Conservation (phyloP, 352 stramenopile species). For the Phytophthora megakarya region DNA sequence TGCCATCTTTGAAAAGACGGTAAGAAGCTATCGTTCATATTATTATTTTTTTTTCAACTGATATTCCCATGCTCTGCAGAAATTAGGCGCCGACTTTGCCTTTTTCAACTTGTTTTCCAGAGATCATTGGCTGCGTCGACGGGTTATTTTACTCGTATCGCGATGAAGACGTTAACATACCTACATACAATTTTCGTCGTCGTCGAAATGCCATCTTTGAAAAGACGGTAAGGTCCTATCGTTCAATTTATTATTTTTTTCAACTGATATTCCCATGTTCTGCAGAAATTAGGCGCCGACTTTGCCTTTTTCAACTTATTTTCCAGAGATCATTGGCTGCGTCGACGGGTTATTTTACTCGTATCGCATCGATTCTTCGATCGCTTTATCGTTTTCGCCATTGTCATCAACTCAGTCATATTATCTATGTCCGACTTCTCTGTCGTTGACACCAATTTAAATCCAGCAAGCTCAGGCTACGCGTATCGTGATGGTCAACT, state of each 20-base stretch:
- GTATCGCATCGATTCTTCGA: constrained; percentile 75
- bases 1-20: constrained; percentile 7
- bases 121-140: constrained; percentile 49
- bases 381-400: constrained; percentile 81
- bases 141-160: constrained; percentile 49
- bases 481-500: constrained; percentile 40
- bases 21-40: neutral
- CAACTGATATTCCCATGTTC: no score
- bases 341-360: constrained; percentile 48
- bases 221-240: no score
- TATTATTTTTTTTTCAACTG: no score
- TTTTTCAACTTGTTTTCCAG: constrained; percentile 52
- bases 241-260: no score
- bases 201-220: no score
- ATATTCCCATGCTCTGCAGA: no score
- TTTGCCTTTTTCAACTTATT: constrained; percentile 51
- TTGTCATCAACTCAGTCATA: constrained; percentile 85
- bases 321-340: constrained; percentile 50
- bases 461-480: constrained; percentile 56
- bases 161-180: no score
- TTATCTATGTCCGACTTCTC: constrained; percentile 84
- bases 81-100: constrained; percentile 48
- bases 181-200: no score
- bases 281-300: constrained; percentile 49
- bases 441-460: constrained; percentile 65